A percentile compares a stretch with the other conserved stretches of the same genome.
Evolutionary conservation across 371 early-diverging fungal genomes (phyloP).

Genomic region (Mortierella sp.): DNA sequence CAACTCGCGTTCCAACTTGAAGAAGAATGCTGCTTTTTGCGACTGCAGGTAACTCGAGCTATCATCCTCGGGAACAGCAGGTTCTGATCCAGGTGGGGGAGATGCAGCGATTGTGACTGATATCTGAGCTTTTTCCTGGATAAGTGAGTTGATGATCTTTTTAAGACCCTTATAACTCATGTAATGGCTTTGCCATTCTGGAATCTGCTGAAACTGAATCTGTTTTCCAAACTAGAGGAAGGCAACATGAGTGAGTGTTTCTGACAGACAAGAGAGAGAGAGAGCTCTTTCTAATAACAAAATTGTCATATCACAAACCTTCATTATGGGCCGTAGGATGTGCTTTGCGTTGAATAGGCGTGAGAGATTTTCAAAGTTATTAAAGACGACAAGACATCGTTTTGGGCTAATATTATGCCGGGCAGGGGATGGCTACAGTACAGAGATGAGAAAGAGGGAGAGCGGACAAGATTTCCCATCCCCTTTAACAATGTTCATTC

Average conservation of each 20-base stretch:
- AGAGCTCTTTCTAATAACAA: not conserved
- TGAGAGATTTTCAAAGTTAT: not conserved
- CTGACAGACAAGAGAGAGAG: not conserved
- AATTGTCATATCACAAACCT: not conserved
- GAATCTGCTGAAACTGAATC: constrained; percentile 90
- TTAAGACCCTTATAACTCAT: constrained; percentile 95
- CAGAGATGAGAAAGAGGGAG: not conserved
- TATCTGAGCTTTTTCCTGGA: constrained; percentile 53
- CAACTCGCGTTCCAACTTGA: constrained; percentile 85
- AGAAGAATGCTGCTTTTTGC: constrained; percentile 87
- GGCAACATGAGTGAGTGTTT: not conserved
- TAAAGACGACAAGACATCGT: too few relatives aligned
- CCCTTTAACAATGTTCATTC: constrained; percentile 4
- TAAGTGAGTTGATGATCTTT: constrained; percentile 91
- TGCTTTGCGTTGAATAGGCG: not conserved
- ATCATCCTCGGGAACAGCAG: constrained; percentile 61
- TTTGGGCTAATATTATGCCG: not conserved
- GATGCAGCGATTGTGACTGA: constrained; percentile 59
- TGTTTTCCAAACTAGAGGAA: constrained; percentile 92
- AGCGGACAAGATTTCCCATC: not conserved
- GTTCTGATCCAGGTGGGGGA: constrained; percentile 57
- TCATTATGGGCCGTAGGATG: not conserved
- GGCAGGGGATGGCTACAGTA: not conserved
- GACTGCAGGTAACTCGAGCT: constrained; percentile 70
- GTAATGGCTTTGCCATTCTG: constrained; percentile 94